Evolutionary conservation across 2,329 filamentous ascomycete genomes (phyloP).

Genomic region (Golovinomyces cichoracearum): DNA sequence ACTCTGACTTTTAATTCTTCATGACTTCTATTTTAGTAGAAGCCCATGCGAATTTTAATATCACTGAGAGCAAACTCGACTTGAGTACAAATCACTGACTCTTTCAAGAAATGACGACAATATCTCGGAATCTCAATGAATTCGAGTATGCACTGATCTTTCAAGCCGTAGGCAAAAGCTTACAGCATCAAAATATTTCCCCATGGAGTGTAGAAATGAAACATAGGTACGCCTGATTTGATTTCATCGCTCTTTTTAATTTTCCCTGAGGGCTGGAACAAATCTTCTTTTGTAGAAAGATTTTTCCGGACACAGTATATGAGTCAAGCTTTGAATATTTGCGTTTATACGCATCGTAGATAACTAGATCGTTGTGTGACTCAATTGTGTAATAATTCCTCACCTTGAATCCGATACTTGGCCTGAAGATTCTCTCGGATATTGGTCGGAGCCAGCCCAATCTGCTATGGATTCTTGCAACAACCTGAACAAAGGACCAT

Average conservation of each 20-base stretch:
- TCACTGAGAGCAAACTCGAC: no score
- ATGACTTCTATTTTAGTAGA: background rate
- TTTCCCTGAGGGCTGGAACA: background rate
- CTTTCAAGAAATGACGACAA: background rate
- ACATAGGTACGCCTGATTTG: background rate
- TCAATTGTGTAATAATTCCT: conserved; percentile 2
- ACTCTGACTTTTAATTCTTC: background rate
- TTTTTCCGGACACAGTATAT: background rate
- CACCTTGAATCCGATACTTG: background rate
- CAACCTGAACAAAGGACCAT: no score
- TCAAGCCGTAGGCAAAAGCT: background rate
- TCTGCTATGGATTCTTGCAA: no score
- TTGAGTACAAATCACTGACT: background rate
- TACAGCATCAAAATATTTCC: background rate
- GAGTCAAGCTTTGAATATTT: background rate
- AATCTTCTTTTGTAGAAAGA: background rate
- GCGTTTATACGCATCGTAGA: conserved; percentile 2
- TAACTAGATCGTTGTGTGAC: conserved; percentile 2
- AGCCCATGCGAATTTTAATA: no score
- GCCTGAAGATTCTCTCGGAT: background rate
- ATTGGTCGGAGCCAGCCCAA: background rate
- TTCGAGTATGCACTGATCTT: background rate
- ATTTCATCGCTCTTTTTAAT: background rate
- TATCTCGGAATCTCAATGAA: no score
- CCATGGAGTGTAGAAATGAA: background rate